Conservation (phyloP, 345 rosid genomes). For the Rhizophora mangle region DNA sequence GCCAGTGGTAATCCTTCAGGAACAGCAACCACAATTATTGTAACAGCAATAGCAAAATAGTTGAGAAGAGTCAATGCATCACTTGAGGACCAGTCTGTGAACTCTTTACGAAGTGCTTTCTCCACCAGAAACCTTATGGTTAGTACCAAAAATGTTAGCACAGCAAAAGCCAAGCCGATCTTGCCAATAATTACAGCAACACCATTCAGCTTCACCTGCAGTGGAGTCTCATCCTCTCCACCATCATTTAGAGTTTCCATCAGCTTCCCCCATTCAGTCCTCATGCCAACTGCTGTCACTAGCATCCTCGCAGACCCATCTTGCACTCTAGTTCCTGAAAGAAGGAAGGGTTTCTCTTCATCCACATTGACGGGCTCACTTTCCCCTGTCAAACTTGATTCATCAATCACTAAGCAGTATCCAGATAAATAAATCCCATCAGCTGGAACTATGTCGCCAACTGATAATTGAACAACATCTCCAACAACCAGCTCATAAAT, state of each 20-base stretch:
- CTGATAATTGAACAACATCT: constrained; percentile 73
- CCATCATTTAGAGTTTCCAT: constrained; percentile 81
- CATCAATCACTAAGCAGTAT: constrained; percentile 70
- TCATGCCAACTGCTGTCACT: constrained; percentile 91
- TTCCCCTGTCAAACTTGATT: constrained; percentile 84
- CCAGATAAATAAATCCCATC: constrained; percentile 81
- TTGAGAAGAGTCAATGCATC: constrained; percentile 71
- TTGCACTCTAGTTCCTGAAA: constrained; percentile 83
- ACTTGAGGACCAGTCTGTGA: constrained; percentile 56
- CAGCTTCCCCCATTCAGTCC: constrained; percentile 96
- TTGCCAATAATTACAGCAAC: constrained; percentile 93
- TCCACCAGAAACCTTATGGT: constrained; percentile 58
- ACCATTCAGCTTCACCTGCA: constrained; percentile 95
- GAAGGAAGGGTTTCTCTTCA: constrained; percentile 64
- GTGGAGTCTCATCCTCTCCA: constrained; percentile 43
- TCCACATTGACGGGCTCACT: constrained; percentile 64
- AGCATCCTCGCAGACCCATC: constrained; percentile 47
- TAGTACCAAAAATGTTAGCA: constrained; percentile 72
- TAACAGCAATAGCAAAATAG: constrained; percentile 89
- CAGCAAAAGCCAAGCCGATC: constrained; percentile 78
- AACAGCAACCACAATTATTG: constrained; percentile 93
- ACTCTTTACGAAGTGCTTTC: constrained; percentile 43
- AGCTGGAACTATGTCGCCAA: constrained; percentile 84
- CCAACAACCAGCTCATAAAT: constrained; percentile 88
- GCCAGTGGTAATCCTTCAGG: constrained; percentile 98